phyloP scores from a whole-genome alignment of 1,284 basidiomycete genomes.

The Boletus smithii region DNA sequence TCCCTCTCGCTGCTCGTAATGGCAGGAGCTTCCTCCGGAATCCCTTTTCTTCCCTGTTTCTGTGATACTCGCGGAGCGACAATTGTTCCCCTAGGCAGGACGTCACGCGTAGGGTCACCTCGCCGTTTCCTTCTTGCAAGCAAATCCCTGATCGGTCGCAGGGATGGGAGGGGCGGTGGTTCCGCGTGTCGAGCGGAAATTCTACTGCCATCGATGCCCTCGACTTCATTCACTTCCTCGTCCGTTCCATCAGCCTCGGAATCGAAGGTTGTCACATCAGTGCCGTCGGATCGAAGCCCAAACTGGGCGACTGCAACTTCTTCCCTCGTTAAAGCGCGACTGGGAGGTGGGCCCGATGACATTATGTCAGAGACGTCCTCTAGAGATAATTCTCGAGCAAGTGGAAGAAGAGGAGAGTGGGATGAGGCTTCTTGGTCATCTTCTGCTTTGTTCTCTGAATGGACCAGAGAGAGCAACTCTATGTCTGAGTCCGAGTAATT shows the following conservation, averaged over 20 bases:
- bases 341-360: not conserved
- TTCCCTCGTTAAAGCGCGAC: not conserved
- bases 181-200: conserved; percentile 4
- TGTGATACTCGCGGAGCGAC: conserved; percentile 4
- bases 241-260: conserved; percentile 10
- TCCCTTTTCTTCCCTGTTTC: conserved; percentile 9
- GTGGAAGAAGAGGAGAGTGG: not conserved
- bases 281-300: conserved; percentile 1
- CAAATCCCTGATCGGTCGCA: conserved; percentile 16
- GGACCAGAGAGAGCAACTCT: conserved; percentile 5
- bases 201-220: not conserved
- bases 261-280: conserved; percentile 6
- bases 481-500: conserved; percentile 10
- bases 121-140: conserved; percentile 12
- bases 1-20: conserved; percentile 12
- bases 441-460: conserved; percentile 4
- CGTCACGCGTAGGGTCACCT: conserved; percentile 5
- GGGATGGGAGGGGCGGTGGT: conserved; percentile 6
- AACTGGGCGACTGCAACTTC: not conserved
- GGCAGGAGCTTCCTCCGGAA: conserved; percentile 10
- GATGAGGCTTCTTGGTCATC: not conserved
- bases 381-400: conserved; percentile 3
- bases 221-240: not conserved
- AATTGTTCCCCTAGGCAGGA: conserved; percentile 1
- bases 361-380: not conserved